Base-by-base conservation (phyloP, 2,329 filamentous ascomycete species). In the Myriosclerotinia scirpicola region DNA sequence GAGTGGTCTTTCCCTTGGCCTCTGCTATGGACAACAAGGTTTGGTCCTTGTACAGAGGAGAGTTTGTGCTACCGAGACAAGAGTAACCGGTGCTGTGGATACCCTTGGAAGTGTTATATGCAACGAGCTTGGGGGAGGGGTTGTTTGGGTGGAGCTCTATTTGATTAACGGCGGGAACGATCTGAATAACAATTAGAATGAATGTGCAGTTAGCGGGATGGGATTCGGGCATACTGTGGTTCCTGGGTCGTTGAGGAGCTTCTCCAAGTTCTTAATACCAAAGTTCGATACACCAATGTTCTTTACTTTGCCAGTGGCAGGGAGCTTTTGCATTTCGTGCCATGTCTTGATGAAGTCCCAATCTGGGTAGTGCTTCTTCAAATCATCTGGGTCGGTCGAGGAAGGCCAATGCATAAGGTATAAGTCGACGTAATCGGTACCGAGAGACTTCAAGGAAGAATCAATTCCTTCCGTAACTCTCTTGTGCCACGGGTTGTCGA, bases 201-300 rank as follows among this genome's bases (percentile, higher is more conserved):
- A 17, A 44, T 14, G 15, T 15, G 59, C 15, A n/a, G 22, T 20
- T 55, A 15, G 52, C 67, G 34, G 34, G 30, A 3, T 26, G 6
- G 20, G 17, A 46, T 17, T 38, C n/a, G 14, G 26, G 15, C 77
- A 64, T 74, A 85, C 87, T 80, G 87, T 88, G 80, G 82, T 85
- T 70, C 81, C 82, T 14, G 85, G 83, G 72, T 90, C 84, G 72
- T 84, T 86, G 69, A 95, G 82, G 67, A 95, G 83, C 78, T 86
- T 90, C 83, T 94, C 90, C 48, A 95, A 81, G 79, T 95, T 91
- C 78, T 82, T 86, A 77, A 93, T 91, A 70, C 84, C 89, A 77
- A 96, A 95, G 84, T 96, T 96, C 78, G 90, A 92, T 67, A 95
- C 90, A 73, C 91, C 91, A 76, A 94, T 92, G 81, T 91, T 92